Evolutionary conservation across 306 rosid species (phyloP).

Genomic region (Oxytropis ochrocephala): DNA sequence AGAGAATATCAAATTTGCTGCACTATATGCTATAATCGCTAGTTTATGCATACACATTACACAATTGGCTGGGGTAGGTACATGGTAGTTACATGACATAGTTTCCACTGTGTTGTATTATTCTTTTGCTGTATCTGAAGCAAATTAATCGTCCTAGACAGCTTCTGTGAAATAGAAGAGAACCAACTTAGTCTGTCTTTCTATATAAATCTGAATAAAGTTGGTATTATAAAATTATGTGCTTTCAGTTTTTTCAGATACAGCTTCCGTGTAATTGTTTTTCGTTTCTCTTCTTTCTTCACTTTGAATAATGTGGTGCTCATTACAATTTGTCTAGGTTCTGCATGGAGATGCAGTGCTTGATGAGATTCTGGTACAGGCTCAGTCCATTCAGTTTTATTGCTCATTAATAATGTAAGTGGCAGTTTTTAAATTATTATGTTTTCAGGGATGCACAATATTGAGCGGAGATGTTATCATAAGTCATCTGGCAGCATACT

Average conservation of each 20-base stretch:
- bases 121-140: background rate
- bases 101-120: background rate
- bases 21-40: background rate
- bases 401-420: background rate
- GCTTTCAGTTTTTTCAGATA: background rate
- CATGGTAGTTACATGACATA: background rate
- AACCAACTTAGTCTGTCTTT: background rate
- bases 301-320: background rate
- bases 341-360: slow-evolving; percentile 94
- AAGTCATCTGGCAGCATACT: slow-evolving; percentile 69
- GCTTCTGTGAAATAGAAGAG: background rate
- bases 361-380: slow-evolving; percentile 62
- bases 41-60: background rate
- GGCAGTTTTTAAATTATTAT: background rate
- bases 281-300: background rate
- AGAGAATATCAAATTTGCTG: background rate
- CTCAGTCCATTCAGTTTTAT: slow-evolving; percentile 13
- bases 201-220: background rate
- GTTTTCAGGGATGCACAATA: slow-evolving; percentile 75
- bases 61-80: background rate
- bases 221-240: background rate
- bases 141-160: background rate
- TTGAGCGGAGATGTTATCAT: slow-evolving; percentile 93
- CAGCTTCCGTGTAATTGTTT: background rate
- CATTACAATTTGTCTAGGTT: slow-evolving; percentile 41